Conservation (phyloP, 2,329 filamentous ascomycete genomes). For the Calonectria multiphialidica region DNA sequence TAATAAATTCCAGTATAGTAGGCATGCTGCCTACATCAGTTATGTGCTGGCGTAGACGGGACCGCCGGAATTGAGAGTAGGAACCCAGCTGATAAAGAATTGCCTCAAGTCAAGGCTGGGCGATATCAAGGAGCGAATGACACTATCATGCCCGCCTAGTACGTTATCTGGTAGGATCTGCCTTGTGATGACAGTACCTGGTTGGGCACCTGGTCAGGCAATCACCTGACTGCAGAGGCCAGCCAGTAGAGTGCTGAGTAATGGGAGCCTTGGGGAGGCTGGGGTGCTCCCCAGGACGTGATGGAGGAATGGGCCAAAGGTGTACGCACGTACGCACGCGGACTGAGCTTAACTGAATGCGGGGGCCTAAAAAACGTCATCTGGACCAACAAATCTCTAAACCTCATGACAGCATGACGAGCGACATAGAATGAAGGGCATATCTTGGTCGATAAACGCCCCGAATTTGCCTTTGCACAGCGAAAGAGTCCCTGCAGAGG, state of each 20-base stretch:
- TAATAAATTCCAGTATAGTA: too few species aligned
- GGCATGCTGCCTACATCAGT: too few species aligned
- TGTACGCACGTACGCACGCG: slow-evolving; percentile 10
- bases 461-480: neutral
- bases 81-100: too few species aligned
- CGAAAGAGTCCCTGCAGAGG: neutral
- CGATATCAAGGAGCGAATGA: too few species aligned
- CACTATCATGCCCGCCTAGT: neutral
- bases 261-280: neutral
- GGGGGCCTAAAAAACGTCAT: neutral
- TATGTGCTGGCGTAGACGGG: too few species aligned
- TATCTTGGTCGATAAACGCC: neutral
- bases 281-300: neutral
- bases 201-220: neutral
- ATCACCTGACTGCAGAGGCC: neutral
- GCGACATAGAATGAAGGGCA: neutral
- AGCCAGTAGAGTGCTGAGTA: neutral
- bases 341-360: slow-evolving; percentile 7
- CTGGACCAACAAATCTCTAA: neutral
- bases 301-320: neutral
- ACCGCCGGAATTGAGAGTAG: too few species aligned
- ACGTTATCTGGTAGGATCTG: neutral
- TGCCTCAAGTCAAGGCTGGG: neutral
- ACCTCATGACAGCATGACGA: neutral
- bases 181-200: neutral